These are phyloP conservation scores for Halophytophthora batemanensis DNA, from an alignment of 352 stramenopile species.

Conservation along the genomic window DNA sequence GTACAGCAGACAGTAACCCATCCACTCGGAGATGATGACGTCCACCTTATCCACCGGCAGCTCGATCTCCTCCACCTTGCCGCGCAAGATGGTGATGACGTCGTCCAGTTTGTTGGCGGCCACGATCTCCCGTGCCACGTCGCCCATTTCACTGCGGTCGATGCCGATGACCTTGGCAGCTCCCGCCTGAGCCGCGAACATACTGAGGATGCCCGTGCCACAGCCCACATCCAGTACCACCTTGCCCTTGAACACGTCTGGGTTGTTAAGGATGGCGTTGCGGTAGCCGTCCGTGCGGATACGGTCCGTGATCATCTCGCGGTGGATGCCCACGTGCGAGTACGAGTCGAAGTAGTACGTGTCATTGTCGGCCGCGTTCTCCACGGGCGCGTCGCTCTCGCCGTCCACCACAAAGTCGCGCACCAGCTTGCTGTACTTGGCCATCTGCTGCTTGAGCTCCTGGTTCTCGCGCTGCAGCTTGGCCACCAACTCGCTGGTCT, in stretches of 20 bases:
- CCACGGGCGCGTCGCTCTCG: conserved; percentile 25
- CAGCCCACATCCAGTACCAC: conserved; percentile 97
- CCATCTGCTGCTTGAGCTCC: conserved; percentile 68
- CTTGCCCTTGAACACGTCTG: conserved; percentile 96
- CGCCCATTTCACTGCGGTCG: conserved; percentile 93
- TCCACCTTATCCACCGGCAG: conserved; percentile 94
- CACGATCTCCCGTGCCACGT: conserved; percentile 95
- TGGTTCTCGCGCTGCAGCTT: conserved; percentile 63
- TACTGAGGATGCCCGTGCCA: conserved; percentile 96
- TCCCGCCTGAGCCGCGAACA: conserved; percentile 95
- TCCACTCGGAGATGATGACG: conserved; percentile 99
- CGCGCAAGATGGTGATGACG: conserved; percentile 92
- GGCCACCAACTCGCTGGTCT: conserved; percentile 27
- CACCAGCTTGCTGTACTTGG: conserved; percentile 71
- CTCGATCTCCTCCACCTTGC: conserved; percentile 94
- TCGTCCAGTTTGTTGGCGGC: conserved; percentile 90
- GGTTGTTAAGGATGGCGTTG: conserved; percentile 97
- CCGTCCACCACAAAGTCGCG: conserved; percentile 71
- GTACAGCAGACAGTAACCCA: conserved; percentile 98
- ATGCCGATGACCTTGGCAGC: conserved; percentile 92
- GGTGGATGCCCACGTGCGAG: conserved; percentile 97
- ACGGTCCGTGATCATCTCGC: conserved; percentile 91
- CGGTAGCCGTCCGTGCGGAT: conserved; percentile 97
- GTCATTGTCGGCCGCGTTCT: conserved; percentile 62
- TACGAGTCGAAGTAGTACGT: conserved; percentile 99